Conservation (phyloP, 208 protist species). For the Lotmaria passim region DNA sequence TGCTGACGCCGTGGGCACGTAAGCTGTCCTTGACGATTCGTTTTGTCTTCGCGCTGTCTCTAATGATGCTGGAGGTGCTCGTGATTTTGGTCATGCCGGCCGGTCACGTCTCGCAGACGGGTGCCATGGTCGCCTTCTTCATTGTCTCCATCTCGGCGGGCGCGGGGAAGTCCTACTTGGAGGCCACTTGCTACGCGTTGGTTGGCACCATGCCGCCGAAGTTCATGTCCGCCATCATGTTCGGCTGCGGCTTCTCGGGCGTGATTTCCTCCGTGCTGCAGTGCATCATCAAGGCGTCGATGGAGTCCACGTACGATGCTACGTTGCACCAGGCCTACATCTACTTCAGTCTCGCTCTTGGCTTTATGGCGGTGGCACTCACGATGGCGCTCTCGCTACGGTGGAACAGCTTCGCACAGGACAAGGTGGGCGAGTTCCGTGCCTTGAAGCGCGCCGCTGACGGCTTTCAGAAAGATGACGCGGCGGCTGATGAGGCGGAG, state of each 20-base stretch:
- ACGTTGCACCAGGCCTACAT: constrained; percentile 61
- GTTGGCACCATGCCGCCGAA: constrained; percentile 74
- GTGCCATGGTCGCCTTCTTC: constrained; percentile 74
- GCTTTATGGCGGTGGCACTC: constrained; percentile 63
- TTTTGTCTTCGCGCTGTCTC: constrained; percentile 52
- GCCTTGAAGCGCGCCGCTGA: constrained; percentile 31
- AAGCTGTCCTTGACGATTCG: constrained; percentile 60
- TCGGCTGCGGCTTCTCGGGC: constrained; percentile 82
- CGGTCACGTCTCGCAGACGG: constrained; percentile 44
- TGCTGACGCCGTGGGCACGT: constrained; percentile 57
- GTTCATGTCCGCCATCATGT: constrained; percentile 90
- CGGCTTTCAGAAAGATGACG: background rate
- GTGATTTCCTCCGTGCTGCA: constrained; percentile 72
- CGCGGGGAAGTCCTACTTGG: constrained; percentile 78
- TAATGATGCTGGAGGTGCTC: constrained; percentile 76
- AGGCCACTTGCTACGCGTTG: constrained; percentile 87
- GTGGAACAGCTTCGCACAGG: constrained; percentile 69
- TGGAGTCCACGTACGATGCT: constrained; percentile 52
- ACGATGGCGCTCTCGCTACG: constrained; percentile 61
- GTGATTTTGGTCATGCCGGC: constrained; percentile 65
- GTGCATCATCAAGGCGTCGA: constrained; percentile 85
- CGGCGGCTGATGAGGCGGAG: constrained; percentile 3
- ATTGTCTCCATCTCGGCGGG: constrained; percentile 63
- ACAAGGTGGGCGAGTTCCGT: constrained; percentile 75
- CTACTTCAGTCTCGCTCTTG: constrained; percentile 79